phyloP scores from a whole-genome alignment of 768 basidiomycete species.

The Serendipita indica region DNA sequence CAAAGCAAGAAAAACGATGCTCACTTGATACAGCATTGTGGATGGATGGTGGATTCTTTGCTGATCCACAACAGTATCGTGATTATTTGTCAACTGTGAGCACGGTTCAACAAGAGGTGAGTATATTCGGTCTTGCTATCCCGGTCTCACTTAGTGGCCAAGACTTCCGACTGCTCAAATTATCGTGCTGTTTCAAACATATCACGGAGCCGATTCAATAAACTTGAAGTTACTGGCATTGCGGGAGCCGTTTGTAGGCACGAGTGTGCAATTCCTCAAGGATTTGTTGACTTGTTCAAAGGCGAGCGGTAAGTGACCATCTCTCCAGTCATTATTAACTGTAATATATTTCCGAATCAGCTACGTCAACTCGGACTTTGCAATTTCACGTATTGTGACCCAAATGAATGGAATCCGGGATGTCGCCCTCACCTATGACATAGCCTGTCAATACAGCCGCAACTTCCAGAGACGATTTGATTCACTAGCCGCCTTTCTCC shows the following conservation, averaged over 20 bases:
- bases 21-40: background rate
- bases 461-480: constrained; percentile 8
- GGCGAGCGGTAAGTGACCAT: background rate
- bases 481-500: background rate
- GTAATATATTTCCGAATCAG: background rate
- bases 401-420: background rate
- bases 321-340: background rate
- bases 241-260: constrained; percentile 1
- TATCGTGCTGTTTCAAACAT: background rate
- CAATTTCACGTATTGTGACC: background rate
- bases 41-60: background rate
- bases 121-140: background rate
- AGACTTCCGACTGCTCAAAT: background rate
- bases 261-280: background rate
- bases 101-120: background rate
- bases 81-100: background rate
- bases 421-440: constrained; percentile 21
- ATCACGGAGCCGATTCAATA: background rate
- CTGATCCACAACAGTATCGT: background rate
- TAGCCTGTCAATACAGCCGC: constrained; percentile 21
- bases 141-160: background rate
- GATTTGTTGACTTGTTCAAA: constrained; percentile 2
- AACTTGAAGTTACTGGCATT: background rate
- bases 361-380: constrained; percentile 1
- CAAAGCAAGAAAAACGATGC: background rate